Evolutionary conservation across 495 filamentous ascomycete species (phyloP).

Genomic region (Trichoderma virens): DNA sequence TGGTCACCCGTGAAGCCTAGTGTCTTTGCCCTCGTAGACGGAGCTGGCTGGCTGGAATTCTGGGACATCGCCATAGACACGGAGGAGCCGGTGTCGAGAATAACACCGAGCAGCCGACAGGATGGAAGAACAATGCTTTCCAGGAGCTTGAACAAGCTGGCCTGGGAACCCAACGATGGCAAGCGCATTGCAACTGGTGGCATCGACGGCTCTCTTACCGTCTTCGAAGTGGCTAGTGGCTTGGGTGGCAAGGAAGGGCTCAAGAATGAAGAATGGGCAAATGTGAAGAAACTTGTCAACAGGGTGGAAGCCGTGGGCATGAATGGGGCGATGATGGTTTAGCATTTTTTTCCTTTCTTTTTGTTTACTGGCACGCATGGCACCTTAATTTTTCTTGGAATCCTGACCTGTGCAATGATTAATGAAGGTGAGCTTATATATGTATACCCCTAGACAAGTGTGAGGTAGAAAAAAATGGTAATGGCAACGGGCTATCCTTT

Average conservation of each 20-base stretch:
- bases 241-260: conserved; percentile 72
- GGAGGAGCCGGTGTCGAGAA: conserved; percentile 77
- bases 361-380: conserved; percentile 1
- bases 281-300: conserved; percentile 75
- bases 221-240: conserved; percentile 89
- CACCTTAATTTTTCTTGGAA: not conserved
- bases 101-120: conserved; percentile 56
- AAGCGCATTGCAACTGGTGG: conserved; percentile 80
- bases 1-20: conserved; percentile 91
- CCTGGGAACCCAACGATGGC: conserved; percentile 88
- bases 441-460: conserved; percentile 1
- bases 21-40: conserved; percentile 90
- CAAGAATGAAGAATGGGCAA: conserved; percentile 81
- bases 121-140: conserved; percentile 53
- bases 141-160: conserved; percentile 82
- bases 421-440: not conserved
- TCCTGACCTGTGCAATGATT: not conserved
- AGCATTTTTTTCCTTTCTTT: conserved; percentile 9
- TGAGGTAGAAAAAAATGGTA: not conserved
- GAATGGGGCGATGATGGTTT: conserved; percentile 25
- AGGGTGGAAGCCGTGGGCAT: conserved; percentile 49
- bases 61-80: conserved; percentile 92
- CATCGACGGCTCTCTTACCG: conserved; percentile 77
- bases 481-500: too few species aligned
- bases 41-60: conserved; percentile 84